Base-by-base conservation (phyloP, 1,284 basidiomycete genomes). In the Rhodotorula sp. region DNA sequence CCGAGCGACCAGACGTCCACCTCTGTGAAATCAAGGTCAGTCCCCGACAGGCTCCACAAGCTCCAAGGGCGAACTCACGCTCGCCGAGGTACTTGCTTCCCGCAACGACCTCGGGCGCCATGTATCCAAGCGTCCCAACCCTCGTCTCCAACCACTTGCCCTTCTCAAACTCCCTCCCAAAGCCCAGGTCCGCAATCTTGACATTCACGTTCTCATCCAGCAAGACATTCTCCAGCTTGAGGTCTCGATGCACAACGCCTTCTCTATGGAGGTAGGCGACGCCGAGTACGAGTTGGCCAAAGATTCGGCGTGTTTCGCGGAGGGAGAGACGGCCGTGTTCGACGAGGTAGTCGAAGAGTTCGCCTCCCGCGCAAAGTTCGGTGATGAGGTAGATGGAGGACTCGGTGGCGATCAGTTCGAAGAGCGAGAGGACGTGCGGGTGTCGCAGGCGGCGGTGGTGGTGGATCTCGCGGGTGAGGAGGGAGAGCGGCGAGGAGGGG, bases 1-100 rank as follows among this genome's bases (percentile, higher is more conserved):
- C 95, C 95, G 46, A 98, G 84, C 0, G 96, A 98, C 95, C 95
- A 99, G 36, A 97, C 85, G 78, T 99, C 96, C 57, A 97, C 93
- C 84, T 97, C 93, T 89, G 83, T 71, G 46, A 54, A 29, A 6
- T 13, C 7, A 15, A 8, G 39, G 39, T 44, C 39, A 44, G 39
- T 17, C 13, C 39, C 19, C 13, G 39, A 15, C 39, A 44, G 7
- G 39, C 39, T 44, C 39, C 4, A 13, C 39, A 6, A 15, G 39
- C 13, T 13, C 3, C 3, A 17, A 6, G 39, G 39, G 4, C 2
- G 9, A 22, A 24, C 86, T 70, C 68, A 89, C 91, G 90, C 79
- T 90, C 88, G 10, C 96, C 96, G 32, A 89, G 86, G 78, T 99
- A 99, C 80, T 89, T 93, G 80, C 88, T 87, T 8, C 91, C 90